Evolutionary conservation across 1,284 basidiomycete genomes (phyloP), one percentile per base, ranked within the genome.

Genomic region (Kwoniella shivajii): DNA sequence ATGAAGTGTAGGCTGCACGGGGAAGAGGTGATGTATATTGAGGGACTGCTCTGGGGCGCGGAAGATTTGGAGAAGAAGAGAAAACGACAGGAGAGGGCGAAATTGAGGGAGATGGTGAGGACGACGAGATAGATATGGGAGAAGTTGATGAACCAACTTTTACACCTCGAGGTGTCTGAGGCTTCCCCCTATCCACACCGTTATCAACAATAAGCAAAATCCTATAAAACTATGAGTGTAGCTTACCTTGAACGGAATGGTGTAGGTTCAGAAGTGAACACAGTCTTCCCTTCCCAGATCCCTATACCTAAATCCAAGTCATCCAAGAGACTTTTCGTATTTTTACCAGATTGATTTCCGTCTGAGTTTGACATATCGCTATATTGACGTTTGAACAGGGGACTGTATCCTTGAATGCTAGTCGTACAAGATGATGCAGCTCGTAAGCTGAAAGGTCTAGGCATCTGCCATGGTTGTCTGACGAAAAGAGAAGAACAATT

Each of bases 111-210:
- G 61, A 50, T 18, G 61, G 46, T 3, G 61, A 56, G 22, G 56
- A 38, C 3, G 60, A 61, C 7, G 59, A 48, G 16, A 69, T 54
- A 2, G 57, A 57, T 45, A 68, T 69, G 3, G 69, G 66, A 11
- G 61, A 65, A 6, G 54, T 34, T 3, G 52, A 50, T 20, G 64
- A 62, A 26, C 66, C 65, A 1, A 49, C 39, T 24, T 24, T 29
- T 4, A 13, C 13, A 20, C 4, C 0, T 31, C 3, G 34, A 43
- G 39, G 26, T 10, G 48, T 50, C 18, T n/a, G 9, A 13, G 14
- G n/a, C n/a, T n/a, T n/a, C n/a, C n/a, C n/a, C n/a, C n/a, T n/a
- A n/a, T n/a, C n/a, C n/a, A n/a, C n/a, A n/a, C n/a, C n/a, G n/a
- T n/a, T n/a, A n/a, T n/a, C n/a, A n/a, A n/a, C n/a, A n/a, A n/a